Evolutionary conservation across 2,329 filamentous ascomycete species (phyloP).

Genomic region (Byssoonygena ceratinophila): DNA sequence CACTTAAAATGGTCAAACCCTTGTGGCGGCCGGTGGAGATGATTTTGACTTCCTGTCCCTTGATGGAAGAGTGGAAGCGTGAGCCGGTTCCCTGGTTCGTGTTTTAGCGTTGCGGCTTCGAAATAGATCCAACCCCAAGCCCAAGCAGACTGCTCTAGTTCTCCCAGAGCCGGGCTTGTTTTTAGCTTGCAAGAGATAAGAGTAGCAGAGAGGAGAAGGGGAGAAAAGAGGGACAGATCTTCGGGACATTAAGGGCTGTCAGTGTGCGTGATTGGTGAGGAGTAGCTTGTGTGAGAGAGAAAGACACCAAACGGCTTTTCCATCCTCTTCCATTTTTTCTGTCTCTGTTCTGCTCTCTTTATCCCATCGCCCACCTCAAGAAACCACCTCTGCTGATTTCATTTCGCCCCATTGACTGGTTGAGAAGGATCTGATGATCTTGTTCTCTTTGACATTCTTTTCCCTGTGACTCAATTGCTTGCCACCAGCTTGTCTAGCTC

Average conservation of each 20-base stretch:
- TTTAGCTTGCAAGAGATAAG: background rate
- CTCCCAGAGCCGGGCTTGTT: background rate
- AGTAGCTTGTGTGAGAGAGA: background rate
- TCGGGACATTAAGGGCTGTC: slow-evolving; percentile 2
- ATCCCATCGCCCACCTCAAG: background rate
- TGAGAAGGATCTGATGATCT: slow-evolving; percentile 3
- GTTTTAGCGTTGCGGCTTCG: slow-evolving; percentile 8
- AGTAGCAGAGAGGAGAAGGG: background rate
- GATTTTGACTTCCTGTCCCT: slow-evolving; percentile 3
- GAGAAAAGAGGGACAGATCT: slow-evolving; percentile 1
- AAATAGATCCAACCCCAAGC: background rate
- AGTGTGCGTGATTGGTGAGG: slow-evolving; percentile 3
- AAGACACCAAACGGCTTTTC: background rate
- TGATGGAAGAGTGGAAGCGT: slow-evolving; percentile 3
- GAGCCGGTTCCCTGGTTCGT: slow-evolving; percentile 10
- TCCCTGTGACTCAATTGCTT: slow-evolving; percentile 5
- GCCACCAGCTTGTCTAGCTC: slow-evolving; percentile 1
- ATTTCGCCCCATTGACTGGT: background rate
- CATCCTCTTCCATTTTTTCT: background rate
- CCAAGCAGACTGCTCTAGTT: slow-evolving; percentile 1
- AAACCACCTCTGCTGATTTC: background rate
- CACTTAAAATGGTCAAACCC: too few species aligned
- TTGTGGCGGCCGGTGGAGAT: background rate
- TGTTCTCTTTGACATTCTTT: slow-evolving; percentile 1
- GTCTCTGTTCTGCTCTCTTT: background rate